A percentile compares a stretch with the other conserved stretches of the same genome.
Evolutionary conservation across 306 rosid species (phyloP).

Genomic region (Calophaca sinica): DNA sequence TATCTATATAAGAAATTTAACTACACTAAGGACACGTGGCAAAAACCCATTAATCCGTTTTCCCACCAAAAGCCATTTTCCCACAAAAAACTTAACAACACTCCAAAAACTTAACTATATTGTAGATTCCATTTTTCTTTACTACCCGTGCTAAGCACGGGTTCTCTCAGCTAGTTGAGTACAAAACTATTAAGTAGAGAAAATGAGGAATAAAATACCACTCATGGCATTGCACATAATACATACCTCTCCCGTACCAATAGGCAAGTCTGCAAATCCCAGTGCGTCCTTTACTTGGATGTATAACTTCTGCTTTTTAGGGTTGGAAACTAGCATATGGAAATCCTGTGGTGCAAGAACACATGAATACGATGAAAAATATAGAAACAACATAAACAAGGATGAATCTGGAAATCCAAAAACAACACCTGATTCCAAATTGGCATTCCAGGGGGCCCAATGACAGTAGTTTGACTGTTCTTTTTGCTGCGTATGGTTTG

Average conservation of each 20-base stretch:
- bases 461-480: slow-evolving; percentile 97
- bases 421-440: slow-evolving; percentile 96
- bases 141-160: no score
- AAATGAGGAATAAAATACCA: slow-evolving; percentile 15
- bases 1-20: no score
- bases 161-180: background rate
- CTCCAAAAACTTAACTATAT: no score
- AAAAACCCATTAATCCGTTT: no score
- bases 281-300: slow-evolving; percentile 91
- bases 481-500: slow-evolving; percentile 92
- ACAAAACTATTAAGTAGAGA: slow-evolving; percentile 22
- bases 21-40: no score
- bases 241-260: slow-evolving; percentile 91
- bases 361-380: slow-evolving; percentile 29
- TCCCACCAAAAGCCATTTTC: no score
- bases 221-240: slow-evolving; percentile 3
- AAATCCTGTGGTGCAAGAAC: slow-evolving; percentile 79
- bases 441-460: slow-evolving; percentile 97
- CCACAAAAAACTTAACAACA: no score
- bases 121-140: no score
- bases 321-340: slow-evolving; percentile 89
- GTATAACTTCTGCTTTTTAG: slow-evolving; percentile 77
- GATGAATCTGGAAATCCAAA: slow-evolving; percentile 34
- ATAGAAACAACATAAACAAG: slow-evolving; percentile 16
- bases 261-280: slow-evolving; percentile 79